phyloP scores from a whole-genome alignment of 129 eudicot species.

The Heracleum sosnowskyi region DNA sequence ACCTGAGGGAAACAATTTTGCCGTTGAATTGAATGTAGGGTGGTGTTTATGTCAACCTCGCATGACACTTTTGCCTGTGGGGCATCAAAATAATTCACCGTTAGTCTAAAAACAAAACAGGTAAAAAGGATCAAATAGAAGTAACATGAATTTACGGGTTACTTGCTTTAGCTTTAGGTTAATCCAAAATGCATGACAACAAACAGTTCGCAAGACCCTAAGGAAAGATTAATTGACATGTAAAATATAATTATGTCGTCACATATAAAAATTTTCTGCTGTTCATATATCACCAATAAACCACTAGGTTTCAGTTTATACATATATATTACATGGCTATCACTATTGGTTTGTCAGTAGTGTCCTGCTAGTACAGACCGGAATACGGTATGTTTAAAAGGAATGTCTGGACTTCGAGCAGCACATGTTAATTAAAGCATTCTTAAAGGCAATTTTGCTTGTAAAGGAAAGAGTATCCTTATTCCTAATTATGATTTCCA shows the following conservation, averaged over 20 bases:
- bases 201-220: neutral
- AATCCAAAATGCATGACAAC: neutral
- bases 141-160: neutral
- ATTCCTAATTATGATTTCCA: neutral
- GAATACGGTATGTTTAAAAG: neutral
- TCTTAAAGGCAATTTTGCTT: neutral
- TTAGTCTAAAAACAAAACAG: neutral
- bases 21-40: slow-evolving; percentile 39
- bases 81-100: neutral
- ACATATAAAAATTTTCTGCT: neutral
- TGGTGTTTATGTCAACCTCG: slow-evolving; percentile 48
- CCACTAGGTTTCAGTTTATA: neutral
- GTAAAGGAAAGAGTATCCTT: neutral
- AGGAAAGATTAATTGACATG: neutral
- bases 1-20: slow-evolving; percentile 80
- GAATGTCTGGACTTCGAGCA: neutral
- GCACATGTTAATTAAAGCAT: neutral
- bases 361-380: neutral
- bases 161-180: neutral
- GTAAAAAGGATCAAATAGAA: neutral
- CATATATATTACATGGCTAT: neutral
- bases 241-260: neutral
- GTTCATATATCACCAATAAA: neutral
- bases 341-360: neutral
- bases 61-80: slow-evolving; percentile 65